Base-by-base conservation (phyloP, 202 grass and related monocot species). In the Musa balbisiana region DNA sequence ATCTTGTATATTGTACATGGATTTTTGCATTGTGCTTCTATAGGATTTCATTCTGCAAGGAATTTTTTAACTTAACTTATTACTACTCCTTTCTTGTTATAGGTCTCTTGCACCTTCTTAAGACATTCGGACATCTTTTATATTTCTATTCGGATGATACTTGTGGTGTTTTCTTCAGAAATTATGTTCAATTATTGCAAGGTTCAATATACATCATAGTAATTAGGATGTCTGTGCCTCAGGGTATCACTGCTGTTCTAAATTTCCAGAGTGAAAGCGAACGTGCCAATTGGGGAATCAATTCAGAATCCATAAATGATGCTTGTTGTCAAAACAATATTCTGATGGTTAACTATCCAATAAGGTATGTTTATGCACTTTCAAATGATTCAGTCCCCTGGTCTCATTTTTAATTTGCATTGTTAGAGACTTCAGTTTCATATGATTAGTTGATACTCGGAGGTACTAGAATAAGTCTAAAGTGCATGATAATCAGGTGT, bases 251-350 rank as follows among this genome's bases (percentile, higher is more conserved):
- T 83, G 88, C 88, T 91, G 87, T 98, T 79, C 81, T 98, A 71
- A 98, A 93, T 86, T 98, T 93, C 80, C 94, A 98, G 82, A 93
- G 91, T 84, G 94, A 98, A 82, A 93, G 88, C 78, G 94, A 98
- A 77, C 88, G 91, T 29, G 56, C 73, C 26, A 98, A 98, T 65
- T 98, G 94, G 94, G 94, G 90, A 82, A 93, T 98, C 73, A 89
- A 98, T 86, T 98, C 94, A 21, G 86, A 84, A 51, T 88, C 79
- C 76, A 93, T 98, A 70, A 98, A 89, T 59, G 76, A 85, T 79
- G 85, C 88, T 76, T 98, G 88, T 78, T 73, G 78, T 8, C 79
- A 89, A 73, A 84, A 89, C 65, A 87, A 91, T 73, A 88, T 98
- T 72, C 79, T 98, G 79, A 98, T 98, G 90, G 81, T 98, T 76